phyloP scores from a whole-genome alignment of 805 yeast genomes.

The Limtongia smithiae region DNA sequence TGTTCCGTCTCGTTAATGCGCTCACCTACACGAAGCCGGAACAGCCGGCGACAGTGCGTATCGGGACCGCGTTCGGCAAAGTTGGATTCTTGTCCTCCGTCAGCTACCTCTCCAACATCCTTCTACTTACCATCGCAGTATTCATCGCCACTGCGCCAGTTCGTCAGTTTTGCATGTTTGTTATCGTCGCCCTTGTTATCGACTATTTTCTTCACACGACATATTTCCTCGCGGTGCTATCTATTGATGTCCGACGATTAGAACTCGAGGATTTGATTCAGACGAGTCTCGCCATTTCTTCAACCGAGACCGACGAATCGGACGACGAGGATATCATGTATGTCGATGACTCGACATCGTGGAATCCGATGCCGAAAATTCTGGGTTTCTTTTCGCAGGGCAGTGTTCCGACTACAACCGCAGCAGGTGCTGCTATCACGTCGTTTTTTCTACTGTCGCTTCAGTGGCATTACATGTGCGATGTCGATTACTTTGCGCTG shows the following conservation, averaged over 20 bases:
- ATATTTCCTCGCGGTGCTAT: conserved; percentile 59
- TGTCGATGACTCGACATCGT: conserved; percentile 6
- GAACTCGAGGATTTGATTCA: conserved; percentile 53
- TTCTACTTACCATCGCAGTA: conserved; percentile 32
- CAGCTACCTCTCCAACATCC: conserved; percentile 36
- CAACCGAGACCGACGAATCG: conserved; percentile 19
- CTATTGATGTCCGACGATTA: conserved; percentile 61
- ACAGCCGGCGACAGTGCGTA: conserved; percentile 40
- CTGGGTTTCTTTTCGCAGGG: conserved; percentile 11
- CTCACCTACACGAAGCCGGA: conserved; percentile 45
- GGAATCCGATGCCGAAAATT: conserved; percentile 26
- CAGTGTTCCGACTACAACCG: conserved; percentile 22
- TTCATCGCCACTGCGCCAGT: conserved; percentile 10
- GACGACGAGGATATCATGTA: conserved; percentile 22
- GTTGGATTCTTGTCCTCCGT: conserved; percentile 42
- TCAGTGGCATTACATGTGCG: conserved; percentile 18
- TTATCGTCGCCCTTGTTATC: conserved; percentile 48
- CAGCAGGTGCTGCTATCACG: conserved; percentile 22
- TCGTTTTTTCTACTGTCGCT: conserved; percentile 14
- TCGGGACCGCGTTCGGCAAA: conserved; percentile 40
- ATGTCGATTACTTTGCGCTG: neutral
- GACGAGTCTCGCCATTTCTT: conserved; percentile 8
- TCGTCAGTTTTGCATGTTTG: conserved; percentile 44
- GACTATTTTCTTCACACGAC: conserved; percentile 63
- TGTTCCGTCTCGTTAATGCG: conserved; percentile 45